Evolutionary conservation across 78 protist genomes (phyloP), one percentile per base, ranked within the genome.

Genomic region (Planoprotostelium fungivorum): DNA sequence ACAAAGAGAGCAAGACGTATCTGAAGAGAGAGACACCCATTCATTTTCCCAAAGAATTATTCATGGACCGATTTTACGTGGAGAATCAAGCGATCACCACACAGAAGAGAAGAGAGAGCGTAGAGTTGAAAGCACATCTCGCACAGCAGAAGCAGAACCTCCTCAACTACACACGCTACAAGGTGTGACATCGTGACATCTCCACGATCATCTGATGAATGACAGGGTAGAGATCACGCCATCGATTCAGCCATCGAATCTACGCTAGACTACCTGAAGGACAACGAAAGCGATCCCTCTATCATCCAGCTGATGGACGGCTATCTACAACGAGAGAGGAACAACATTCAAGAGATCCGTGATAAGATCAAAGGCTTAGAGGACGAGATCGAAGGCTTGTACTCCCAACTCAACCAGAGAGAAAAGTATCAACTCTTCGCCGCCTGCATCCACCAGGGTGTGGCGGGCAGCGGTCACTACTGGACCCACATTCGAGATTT

Each of bases 401-500:
- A 51, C 73, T 25, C 73, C 5, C 31, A 51, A 25, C 16, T 51
- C 31, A 51, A 51, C 73, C 31, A 25, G 16, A 51, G 16, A 51
- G 73, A 51, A 16, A 51, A 51, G 73, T 51, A 86, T 16, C 31
- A 31, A 9, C 90, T 90, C n/a, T 31, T 84, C 28, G 31, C 91
- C 1, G 35, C 39, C 37, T 63, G 39, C 28, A 25, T 90, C 34
- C 91, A 90, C 34, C 90, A 90, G 5, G 91, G 91, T 73, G 34
- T 51, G 31, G 63, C 88, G 38, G 28, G 34, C 29, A 87, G 91
- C 36, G 91, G 91, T 35, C 91, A 90, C 39, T 90, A 90, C 34
- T 90, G 88, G 86, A 31, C 87, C 34, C 83, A 86, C 31, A 1
- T 90, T 1, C 29, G 37, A 34, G 28, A 31, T 1, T 5, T 51